Base-by-base conservation (phyloP, 345 rosid genomes). In the Euphorbia tirucalli region DNA sequence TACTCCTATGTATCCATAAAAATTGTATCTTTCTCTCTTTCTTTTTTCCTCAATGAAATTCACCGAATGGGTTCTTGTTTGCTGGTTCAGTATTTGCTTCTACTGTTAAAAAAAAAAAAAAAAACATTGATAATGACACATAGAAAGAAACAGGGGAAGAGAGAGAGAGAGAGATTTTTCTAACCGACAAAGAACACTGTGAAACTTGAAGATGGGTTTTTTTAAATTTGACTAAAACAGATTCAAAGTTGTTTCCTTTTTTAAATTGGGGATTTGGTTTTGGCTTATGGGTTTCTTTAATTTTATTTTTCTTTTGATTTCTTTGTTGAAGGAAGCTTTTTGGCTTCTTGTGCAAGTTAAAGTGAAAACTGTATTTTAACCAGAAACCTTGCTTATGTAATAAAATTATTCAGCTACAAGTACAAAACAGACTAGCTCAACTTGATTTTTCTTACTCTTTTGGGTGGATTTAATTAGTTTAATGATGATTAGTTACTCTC, bases 131-230 rank as follows among this genome's bases (percentile, higher is more conserved):
- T 74, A 88, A 84, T 82, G 88, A 89, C 84, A 69, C 78, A 74
- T 77, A 84, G 76, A 44, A 77, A 75, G 16, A 8, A 35, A 35
- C 39, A 35, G 39, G 39, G 39, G 39, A 35, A 35, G 64, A 76
- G 56, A 54, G 37, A 64, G 76, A 60, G 27, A 72, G 58, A 69
- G 81, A 62, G 77, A 71, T 55, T 64, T 73, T 73, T 70, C 80
- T 74, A 77, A 79, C 90, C 87, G 94, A 90, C 96, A 89, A 65
- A 65, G 18, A 78, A 74, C 73, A 83, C 88, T 77, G 86, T 73
- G 71, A 69, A 79, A 35, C 74, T 61, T 71, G 58, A 78, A 67
- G 80, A 65, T 75, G 76, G 83, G 80, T 41, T 82, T 85, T 46
- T 46, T 13, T 13, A 46, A 7, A 6, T 46, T 89, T 80, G 83